Evolutionary conservation across 495 filamentous ascomycete genomes (phyloP).

Genomic region (Poronia punctata): DNA sequence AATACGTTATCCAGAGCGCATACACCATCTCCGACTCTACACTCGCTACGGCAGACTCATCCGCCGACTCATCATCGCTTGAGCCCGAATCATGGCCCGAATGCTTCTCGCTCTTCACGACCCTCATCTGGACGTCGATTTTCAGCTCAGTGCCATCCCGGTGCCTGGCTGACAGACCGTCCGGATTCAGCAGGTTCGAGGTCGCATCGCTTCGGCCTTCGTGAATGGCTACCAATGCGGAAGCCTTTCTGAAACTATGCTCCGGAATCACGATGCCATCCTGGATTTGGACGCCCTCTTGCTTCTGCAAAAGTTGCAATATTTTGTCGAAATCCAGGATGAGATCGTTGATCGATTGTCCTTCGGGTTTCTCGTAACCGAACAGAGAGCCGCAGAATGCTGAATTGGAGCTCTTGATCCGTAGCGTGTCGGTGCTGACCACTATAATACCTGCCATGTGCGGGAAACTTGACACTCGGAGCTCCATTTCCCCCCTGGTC

Average conservation of each 20-base stretch:
- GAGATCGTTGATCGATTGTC: constrained; percentile 66
- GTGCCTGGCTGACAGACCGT: constrained; percentile 77
- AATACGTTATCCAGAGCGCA: constrained; percentile 96
- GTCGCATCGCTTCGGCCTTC: constrained; percentile 74
- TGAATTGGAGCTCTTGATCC: constrained; percentile 85
- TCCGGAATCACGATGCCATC: constrained; percentile 98
- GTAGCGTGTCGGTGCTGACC: constrained; percentile 63
- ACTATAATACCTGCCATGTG: constrained; percentile 97
- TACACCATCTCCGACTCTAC: constrained; percentile 73
- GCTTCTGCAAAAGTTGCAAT: constrained; percentile 70
- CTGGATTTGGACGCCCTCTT: constrained; percentile 71
- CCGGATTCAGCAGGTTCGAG: constrained; percentile 66
- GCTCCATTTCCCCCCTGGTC: constrained; percentile 52
- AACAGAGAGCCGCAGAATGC: constrained; percentile 91
- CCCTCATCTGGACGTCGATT: constrained; percentile 91
- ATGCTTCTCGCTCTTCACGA: constrained; percentile 76
- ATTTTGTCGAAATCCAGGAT: constrained; percentile 84
- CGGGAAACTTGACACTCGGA: constrained; percentile 86
- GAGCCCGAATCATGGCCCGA: constrained; percentile 29
- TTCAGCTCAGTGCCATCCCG: constrained; percentile 84
- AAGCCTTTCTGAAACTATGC: constrained; percentile 85
- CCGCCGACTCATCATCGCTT: constrained; percentile 43
- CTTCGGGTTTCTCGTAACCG: constrained; percentile 75
- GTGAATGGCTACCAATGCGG: constrained; percentile 71
- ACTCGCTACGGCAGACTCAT: constrained; percentile 20